Base-by-base conservation (phyloP, 768 basidiomycete genomes). In the Mycena belliarum region DNA sequence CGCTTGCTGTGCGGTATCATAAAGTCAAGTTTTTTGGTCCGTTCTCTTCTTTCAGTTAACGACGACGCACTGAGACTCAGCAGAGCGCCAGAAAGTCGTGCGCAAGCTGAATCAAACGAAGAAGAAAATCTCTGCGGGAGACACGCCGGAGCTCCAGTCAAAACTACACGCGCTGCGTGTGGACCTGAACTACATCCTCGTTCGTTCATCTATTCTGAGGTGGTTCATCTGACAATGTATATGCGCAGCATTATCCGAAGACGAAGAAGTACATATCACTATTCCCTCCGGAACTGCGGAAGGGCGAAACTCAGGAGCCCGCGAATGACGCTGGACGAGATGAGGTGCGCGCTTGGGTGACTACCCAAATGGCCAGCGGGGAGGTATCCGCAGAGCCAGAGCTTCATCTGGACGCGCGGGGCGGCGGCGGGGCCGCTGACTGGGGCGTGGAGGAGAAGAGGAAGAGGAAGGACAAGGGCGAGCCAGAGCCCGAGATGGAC, bases 21-120 rank as follows among this genome's bases (percentile, higher is more conserved):
- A 93, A 86, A 76, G 76, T 95, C 66, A 95, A 93, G 71, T 98
- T 98, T 75, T 97, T 98, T 61, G 95, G 94, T 95, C 60, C 63
- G 79, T 70, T 35, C 15, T 49, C 6, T 44, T 18, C 18, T 3
- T 20, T 33, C 6, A 40, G 18, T 26, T 23, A 1, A 20, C 14
- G 16, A 12, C 43, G 28, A 45, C 45, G 9, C 14, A 24, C 6
- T 50, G 8, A 57, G 25, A 16, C 15, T 20, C 24, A 40, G 20
- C 64, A 96, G 95, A 98, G 70, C 85, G 93, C 43, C 86, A 93
- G 73, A 98, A 96, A 66, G 83, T 95, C 14, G 68, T 84, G 4
- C 84, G 95, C 21, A 90, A 87, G 69, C 81, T 97, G 48, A 82
- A 76, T 42, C 86, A 90, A 66, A 73, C 76, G n/a, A 87, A 88